Base-by-base conservation (phyloP, 352 stramenopile genomes). In the Pythium pyrilobum region DNA sequence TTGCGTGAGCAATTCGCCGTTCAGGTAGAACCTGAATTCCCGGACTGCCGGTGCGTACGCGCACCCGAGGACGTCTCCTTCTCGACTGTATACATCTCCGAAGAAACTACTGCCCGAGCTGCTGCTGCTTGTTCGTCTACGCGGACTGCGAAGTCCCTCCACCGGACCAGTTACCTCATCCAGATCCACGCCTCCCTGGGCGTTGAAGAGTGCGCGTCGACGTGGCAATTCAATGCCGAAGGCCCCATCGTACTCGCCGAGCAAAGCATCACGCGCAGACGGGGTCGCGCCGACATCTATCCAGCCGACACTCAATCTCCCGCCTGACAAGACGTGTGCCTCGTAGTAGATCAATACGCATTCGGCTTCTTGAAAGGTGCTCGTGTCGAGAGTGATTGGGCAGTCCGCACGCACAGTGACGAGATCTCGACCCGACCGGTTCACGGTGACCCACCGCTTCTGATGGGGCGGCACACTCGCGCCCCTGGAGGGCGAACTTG, bases 41-140 rank as follows among this genome's bases (percentile, higher is more conserved):
- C 52, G 62, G 12, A 51, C 70, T 11, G 52, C 39, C 18, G 64
- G 39, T 20, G 54, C 58, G 21, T 77, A 56, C 5, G 72, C 62
- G 16, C 80, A 90, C 1, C 80, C 77, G 32, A 90, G 60, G 5
- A 86, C 66, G 38, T 90, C 77, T 0, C 77, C 71, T 27, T 70
- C 56, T 9, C 70, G 67, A 54, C 49, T 62, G 43, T 78, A 79
- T 52, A 87, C 56, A 41, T 88, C 72, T 9, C 65, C 71, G 12
- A 59, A 62, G n/a, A 69, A 67, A 2, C 63, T 56, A 33, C 27
- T 25, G 23, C 12, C 36, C 15, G 45, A 70, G 40, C 31, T 68
- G 8, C 38, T 58, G 38, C 58, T 72, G 31, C 62, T 66, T 44
- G 21, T 57, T 49, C 56, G 43, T 20, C 43, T 20, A 13, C 72